Evolutionary conservation across 192 early-diverging fungal species (phyloP), one percentile per base, ranked within the genome.

Genomic region (Spinellus fusiger): DNA sequence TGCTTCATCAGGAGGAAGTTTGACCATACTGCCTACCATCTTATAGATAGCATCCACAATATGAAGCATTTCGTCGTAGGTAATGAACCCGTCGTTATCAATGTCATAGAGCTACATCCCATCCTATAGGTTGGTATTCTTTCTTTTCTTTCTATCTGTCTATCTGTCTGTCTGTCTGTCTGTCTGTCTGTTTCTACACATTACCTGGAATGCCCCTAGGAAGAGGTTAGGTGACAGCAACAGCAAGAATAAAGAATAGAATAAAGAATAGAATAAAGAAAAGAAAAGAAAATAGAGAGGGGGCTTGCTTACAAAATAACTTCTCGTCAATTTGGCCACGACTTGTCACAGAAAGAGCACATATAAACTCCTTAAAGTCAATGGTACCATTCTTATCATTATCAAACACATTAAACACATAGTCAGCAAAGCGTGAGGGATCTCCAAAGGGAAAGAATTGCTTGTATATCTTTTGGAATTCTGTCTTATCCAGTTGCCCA

Each of bases 371-470:
- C 38, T 86, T 87, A 75, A 95, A 97, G 60, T 94, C 90, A 40
- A 97, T 90, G 16, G 76, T 83, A 26, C 92, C 91, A 70, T 94
- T 90, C 74, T 90, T 87, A 73, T 98, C 90, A 33, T 72, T 76
- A 66, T 98, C 95, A 73, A 98, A 92, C 38, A 94, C 88, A 66
- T 91, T 82, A 69, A 98, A 95, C 1, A 93, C 92, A 66, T 86
- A 86, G 71, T 94, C 89, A 8, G 95, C 90, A 75, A 93, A 98
- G 40, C 81, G 79, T 40, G 88, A 85, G 5, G 92, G 84, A 69
- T 98, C 92, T 26, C 95, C 95, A 71, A 98, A 95, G n/a, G 95
- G 93, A 63, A 98, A 98, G 69, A 92, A 95, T 61, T 91, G 89
- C 73, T 95, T 94, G 78, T 94, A 98, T 54, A 95, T 93, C 53